phyloP scores from a whole-genome alignment of 2,329 filamentous ascomycete genomes.

The Didymosphaeria variabile region DNA sequence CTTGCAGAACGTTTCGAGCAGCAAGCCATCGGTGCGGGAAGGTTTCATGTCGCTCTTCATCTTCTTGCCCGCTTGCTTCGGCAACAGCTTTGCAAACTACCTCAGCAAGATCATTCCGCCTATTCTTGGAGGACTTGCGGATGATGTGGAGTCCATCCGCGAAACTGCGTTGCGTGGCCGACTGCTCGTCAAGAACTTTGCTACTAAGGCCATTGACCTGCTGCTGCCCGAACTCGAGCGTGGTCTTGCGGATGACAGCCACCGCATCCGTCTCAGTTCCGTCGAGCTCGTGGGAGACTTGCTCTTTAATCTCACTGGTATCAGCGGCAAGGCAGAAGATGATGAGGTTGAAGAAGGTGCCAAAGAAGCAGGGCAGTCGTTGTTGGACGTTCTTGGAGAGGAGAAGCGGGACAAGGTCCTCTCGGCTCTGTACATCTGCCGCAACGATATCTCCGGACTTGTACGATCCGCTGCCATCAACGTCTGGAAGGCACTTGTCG shows the following conservation, averaged over 20 bases:
- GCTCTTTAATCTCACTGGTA: conserved; percentile 96
- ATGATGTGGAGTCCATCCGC: conserved; percentile 94
- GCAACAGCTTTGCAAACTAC: conserved; percentile 97
- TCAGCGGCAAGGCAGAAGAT: conserved; percentile 78
- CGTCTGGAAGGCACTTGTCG: conserved; percentile 97
- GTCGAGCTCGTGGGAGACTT: conserved; percentile 97
- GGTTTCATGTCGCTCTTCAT: conserved; percentile 99
- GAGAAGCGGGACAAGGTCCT: conserved; percentile 97
- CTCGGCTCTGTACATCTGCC: conserved; percentile 96
- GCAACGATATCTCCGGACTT: conserved; percentile 92
- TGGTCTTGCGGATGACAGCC: conserved; percentile 95
- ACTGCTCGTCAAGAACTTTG: conserved; percentile 97
- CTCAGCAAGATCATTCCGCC: conserved; percentile 94
- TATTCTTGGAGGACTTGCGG: conserved; percentile 91
- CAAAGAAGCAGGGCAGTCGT: conserved; percentile 88
- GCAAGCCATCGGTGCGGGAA: conserved; percentile 89
- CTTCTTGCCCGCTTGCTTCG: conserved; percentile 97
- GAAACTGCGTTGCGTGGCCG: conserved; percentile 95
- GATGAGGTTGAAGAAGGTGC: conserved; percentile 83
- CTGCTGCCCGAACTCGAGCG: conserved; percentile 94
- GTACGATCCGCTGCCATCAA: conserved; percentile 89
- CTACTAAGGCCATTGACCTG: conserved; percentile 91
- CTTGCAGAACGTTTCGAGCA: conserved; percentile 91
- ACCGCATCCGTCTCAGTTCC: conserved; percentile 96
- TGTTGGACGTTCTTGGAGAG: conserved; percentile 92